Evolutionary conservation across 2,329 filamentous ascomycete species (phyloP), one percentile per base, ranked within the genome.

Genomic region (Neurospora sp.): DNA sequence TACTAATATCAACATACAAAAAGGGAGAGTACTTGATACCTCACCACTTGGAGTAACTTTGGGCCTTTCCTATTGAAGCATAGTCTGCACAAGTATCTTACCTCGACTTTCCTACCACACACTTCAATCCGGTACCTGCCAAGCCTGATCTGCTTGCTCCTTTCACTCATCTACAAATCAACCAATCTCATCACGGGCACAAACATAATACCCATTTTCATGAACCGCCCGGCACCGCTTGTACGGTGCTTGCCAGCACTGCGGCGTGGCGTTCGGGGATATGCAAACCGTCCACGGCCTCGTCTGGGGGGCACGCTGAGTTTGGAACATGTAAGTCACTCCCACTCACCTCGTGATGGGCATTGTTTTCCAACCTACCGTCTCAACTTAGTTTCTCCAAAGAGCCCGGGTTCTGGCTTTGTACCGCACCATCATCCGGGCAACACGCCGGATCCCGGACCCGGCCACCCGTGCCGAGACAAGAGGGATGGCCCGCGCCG

Each of bases 401-500:
- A 81, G 88, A 42, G 77, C 81, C 8, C 83, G 84, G 70, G 86
- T 82, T 5, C 76, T 90, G 28, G 81, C 86, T 0, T 80, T 90
- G 66, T 90, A 89, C 78, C 83, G 88, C 42, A 82, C 80, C 19
- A 85, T 90, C 69, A 76, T 90, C 40, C 85, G 88, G 33, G 84
- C 84, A 71, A 87, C 85, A 2, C 79, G 79, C 40, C 80, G 78
- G 70, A 89, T 90, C 70, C 69, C 74, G 17, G 86, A 90, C 74
- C 76, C 80, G 8, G 78, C 75, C 3, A 86, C 86, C 5, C 84
- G 83, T 67, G 78, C 79, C n/a, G 88, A 90, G 76, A 87, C 86
- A 7, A 80, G 84, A 70, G 80, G 79, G 69, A 89, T 85, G 77
- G 88, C 84, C 42, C 83, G 87, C 23, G 83, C 85, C 71, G 88